These are phyloP conservation scores for barrel medic (Medicago truncatula) DNA, from an alignment of 306 rosid species.

Conservation along the genomic window DNA sequence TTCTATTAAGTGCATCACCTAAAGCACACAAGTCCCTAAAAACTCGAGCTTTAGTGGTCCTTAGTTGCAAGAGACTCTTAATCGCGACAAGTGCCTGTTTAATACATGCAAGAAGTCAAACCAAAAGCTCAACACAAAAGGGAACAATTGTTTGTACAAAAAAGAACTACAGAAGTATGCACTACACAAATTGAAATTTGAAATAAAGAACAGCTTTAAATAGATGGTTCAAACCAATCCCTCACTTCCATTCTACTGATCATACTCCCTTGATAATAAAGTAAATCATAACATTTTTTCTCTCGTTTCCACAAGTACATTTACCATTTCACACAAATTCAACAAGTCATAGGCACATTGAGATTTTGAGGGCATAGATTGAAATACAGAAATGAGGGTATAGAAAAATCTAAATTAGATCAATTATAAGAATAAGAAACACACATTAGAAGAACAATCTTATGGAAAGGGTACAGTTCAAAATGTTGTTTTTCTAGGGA, in stretches of 20 bases:
- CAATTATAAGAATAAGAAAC: not conserved
- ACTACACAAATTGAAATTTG: slow-evolving; percentile 16
- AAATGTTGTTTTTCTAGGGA: slow-evolving; percentile 27
- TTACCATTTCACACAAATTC: not conserved
- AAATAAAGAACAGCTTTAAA: not conserved
- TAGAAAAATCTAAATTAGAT: not conserved
- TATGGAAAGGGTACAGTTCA: not conserved
- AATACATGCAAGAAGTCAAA: slow-evolving; percentile 35
- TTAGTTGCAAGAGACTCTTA: slow-evolving; percentile 74
- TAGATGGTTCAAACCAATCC: slow-evolving; percentile 9
- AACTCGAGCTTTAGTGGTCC: slow-evolving; percentile 63
- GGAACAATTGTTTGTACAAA: not conserved
- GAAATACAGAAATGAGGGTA: not conserved
- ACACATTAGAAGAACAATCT: not conserved
- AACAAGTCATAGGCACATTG: not conserved
- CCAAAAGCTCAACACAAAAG: slow-evolving; percentile 20
- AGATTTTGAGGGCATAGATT: slow-evolving; percentile 20
- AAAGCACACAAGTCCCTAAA: slow-evolving; percentile 69
- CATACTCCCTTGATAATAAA: not conserved
- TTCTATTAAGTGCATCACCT: slow-evolving; percentile 73
- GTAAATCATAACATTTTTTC: slow-evolving; percentile 7
- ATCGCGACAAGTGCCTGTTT: slow-evolving; percentile 74
- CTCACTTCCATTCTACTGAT: not conserved
- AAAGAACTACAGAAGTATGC: slow-evolving; percentile 11
- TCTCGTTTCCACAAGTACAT: not conserved